phyloP scores from a whole-genome alignment of 257 asterid genomes.

The Nicotiana sylvestris region DNA sequence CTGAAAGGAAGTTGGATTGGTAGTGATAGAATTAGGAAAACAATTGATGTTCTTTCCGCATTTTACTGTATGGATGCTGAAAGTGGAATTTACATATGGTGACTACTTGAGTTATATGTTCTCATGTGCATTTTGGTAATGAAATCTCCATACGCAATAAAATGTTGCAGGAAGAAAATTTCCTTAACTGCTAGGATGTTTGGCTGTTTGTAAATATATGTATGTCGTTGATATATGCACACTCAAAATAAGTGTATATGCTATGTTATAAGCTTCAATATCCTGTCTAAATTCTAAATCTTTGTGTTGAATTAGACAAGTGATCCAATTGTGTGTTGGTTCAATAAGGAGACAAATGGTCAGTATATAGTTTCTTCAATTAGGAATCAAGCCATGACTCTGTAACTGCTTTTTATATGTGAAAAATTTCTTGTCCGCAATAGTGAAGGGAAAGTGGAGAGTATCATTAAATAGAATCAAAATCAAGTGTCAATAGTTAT shows the following conservation, averaged over 20 bases:
- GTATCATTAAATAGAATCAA: neutral
- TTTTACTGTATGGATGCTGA: neutral
- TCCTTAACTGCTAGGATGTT: neutral
- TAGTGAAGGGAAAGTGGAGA: neutral
- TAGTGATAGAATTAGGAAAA: neutral
- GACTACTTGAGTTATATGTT: neutral
- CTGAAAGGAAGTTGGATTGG: too few relatives aligned
- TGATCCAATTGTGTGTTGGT: neutral
- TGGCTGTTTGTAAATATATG: neutral
- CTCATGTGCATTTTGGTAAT: neutral
- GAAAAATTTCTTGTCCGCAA: neutral
- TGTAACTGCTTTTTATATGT: neutral
- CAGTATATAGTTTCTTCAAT: neutral
- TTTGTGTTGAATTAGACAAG: neutral
- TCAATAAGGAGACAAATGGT: neutral
- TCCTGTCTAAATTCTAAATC: neutral
- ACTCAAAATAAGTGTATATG: neutral
- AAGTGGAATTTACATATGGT: neutral
- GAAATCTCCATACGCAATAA: neutral
- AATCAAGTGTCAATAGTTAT: neutral
- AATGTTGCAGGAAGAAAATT: neutral
- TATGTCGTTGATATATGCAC: neutral
- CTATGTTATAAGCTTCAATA: neutral
- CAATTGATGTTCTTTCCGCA: neutral
- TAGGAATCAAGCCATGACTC: neutral